These are phyloP conservation scores for Tieghemostelium lacteum DNA, from an alignment of 78 protist species.

Conservation along the genomic window DNA sequence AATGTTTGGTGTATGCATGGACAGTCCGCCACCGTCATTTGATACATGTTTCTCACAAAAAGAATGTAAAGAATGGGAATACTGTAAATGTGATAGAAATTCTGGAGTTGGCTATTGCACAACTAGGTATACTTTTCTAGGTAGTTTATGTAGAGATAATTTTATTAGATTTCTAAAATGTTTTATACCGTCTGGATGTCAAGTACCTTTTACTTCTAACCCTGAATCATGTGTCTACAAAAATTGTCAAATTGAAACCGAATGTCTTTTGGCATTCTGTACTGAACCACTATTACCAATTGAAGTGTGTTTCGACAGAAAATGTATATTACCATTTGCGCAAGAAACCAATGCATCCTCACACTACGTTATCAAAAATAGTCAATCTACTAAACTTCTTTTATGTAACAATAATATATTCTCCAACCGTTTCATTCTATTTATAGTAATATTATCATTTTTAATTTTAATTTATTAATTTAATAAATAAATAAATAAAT, in stretches of 20 bases:
- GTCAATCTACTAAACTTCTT: too few species aligned
- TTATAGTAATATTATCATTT: too few species aligned
- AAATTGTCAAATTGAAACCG: not conserved
- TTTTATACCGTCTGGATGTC: not conserved
- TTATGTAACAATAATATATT: too few species aligned
- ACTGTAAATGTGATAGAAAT: slow-evolving; percentile 26
- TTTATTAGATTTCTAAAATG: not conserved
- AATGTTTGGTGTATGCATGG: not conserved
- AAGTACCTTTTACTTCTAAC: not conserved
- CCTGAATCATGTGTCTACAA: slow-evolving; percentile 4
- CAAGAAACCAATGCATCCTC: too few species aligned
- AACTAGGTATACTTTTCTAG: not conserved
- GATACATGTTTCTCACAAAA: not conserved
- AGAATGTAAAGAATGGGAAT: slow-evolving; percentile 12
- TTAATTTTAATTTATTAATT: too few species aligned
- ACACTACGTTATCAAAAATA: too few species aligned
- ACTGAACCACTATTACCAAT: slow-evolving; percentile 18
- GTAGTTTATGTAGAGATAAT: slow-evolving; percentile 3
- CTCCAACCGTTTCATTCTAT: not conserved
- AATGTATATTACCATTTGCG: slow-evolving; percentile 18
- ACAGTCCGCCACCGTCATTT: not conserved
- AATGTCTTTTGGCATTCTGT: slow-evolving; percentile 5
- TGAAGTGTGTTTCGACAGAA: slow-evolving; percentile 1
- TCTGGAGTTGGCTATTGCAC: slow-evolving; percentile 39
- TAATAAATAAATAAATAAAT: too few species aligned